phyloP scores from a whole-genome alignment of 2,329 filamentous ascomycete species.

The Aureobasidium sp. region DNA sequence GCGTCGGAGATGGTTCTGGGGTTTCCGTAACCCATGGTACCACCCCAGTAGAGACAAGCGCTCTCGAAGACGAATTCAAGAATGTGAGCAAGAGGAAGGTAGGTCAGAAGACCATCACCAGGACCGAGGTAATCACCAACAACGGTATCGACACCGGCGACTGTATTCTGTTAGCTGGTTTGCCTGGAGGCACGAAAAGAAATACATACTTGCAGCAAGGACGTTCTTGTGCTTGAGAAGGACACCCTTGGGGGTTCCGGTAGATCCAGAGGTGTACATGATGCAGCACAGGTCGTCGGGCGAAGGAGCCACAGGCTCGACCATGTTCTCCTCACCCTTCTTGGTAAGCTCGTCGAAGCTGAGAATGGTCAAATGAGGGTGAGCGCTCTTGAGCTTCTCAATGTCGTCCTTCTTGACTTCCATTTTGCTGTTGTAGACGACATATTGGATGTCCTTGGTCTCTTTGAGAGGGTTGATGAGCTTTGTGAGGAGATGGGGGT shows the following conservation, averaged over 20 bases:
- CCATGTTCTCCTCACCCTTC: constrained; percentile 55
- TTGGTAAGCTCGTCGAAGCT: constrained; percentile 49
- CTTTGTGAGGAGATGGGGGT: constrained; percentile 60
- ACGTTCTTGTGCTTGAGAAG: constrained; percentile 73
- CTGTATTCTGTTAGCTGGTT: constrained; percentile 19
- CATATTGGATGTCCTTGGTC: constrained; percentile 45
- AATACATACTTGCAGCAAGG: constrained; percentile 59
- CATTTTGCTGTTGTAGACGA: constrained; percentile 48
- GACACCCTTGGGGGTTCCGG: constrained; percentile 82
- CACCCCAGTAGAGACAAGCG: constrained; percentile 78
- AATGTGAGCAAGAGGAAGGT: constrained; percentile 90
- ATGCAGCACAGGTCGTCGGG: constrained; percentile 74
- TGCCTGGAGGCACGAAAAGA: background rate
- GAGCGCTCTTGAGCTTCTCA: constrained; percentile 44
- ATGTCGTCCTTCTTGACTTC: constrained; percentile 45
- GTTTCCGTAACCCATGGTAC: constrained; percentile 87
- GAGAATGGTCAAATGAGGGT: constrained; percentile 43
- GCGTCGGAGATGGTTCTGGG: constrained; percentile 78
- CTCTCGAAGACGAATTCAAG: constrained; percentile 96
- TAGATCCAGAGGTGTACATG: constrained; percentile 80
- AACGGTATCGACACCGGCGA: constrained; percentile 71
- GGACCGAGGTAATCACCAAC: constrained; percentile 71
- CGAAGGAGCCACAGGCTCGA: constrained; percentile 61
- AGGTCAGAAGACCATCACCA: constrained; percentile 74
- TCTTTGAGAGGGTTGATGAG: constrained; percentile 47